phyloP scores from a whole-genome alignment of 2,329 filamentous ascomycete genomes.

The Blastomyces parvus region DNA sequence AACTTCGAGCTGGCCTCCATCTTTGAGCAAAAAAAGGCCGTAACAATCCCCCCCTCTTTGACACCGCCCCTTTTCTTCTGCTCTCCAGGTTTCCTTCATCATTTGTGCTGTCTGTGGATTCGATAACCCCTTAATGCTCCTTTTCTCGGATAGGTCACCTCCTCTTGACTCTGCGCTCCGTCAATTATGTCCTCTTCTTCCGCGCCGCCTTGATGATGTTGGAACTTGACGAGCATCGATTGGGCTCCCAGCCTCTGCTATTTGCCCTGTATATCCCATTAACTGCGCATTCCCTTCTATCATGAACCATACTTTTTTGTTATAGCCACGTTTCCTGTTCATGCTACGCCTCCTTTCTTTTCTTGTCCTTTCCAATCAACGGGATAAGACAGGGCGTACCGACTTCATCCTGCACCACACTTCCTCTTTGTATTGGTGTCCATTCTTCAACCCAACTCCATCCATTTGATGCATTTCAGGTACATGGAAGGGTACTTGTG shows the following conservation, averaged over 20 bases:
- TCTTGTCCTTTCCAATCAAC: background rate
- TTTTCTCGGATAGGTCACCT: background rate
- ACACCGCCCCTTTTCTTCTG: background rate
- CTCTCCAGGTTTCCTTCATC: no score
- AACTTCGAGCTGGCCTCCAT: background rate
- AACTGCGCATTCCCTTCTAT: background rate
- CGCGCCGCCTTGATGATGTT: background rate
- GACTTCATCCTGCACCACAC: background rate
- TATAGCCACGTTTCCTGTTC: background rate
- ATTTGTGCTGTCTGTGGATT: background rate
- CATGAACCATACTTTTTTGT: background rate
- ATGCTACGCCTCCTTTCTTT: background rate
- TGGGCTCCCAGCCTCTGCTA: background rate
- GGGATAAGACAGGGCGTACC: background rate
- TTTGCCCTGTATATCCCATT: background rate
- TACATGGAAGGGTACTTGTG: background rate
- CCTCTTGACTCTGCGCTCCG: background rate
- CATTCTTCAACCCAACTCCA: background rate
- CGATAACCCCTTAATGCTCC: background rate
- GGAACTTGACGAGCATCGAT: background rate
- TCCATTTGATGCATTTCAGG: background rate
- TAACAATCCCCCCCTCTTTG: background rate
- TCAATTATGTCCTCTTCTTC: background rate
- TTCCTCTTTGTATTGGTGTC: background rate
- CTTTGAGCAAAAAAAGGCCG: background rate